These are phyloP conservation scores for Fomitopsis schrenkii DNA, from an alignment of 1,284 basidiomycete genomes.

Conservation along the genomic window DNA sequence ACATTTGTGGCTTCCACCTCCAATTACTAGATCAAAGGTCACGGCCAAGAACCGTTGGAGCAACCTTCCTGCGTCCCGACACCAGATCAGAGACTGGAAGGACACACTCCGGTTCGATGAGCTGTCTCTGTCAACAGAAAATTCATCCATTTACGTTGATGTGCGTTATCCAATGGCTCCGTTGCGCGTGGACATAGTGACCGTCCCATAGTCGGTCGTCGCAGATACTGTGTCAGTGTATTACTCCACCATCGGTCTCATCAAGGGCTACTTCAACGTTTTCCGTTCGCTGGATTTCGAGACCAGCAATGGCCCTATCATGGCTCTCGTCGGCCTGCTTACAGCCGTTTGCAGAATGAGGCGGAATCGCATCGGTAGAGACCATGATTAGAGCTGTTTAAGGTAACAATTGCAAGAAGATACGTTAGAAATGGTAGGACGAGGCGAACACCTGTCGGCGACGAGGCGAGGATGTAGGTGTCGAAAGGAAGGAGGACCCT, in stretches of 20 bases:
- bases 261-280: background rate
- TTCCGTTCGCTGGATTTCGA: constrained; percentile 16
- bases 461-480: no score
- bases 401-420: no score
- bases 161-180: constrained; percentile 6
- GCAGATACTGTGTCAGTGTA: constrained; percentile 18
- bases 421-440: no score
- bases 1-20: constrained; percentile 17
- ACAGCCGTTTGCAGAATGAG: no score
- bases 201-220: constrained; percentile 27
- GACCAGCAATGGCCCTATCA: constrained; percentile 34
- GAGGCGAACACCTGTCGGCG: no score
- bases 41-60: constrained; percentile 18
- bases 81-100: constrained; percentile 16
- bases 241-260: background rate
- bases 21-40: background rate
- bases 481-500: no score
- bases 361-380: no score
- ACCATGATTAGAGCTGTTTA: no score
- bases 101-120: constrained; percentile 13
- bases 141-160: constrained; percentile 15
- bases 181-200: background rate
- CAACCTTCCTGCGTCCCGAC: constrained; percentile 17
- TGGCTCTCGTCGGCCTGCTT: constrained; percentile 29
- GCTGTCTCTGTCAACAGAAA: constrained; percentile 11